Base-by-base conservation (phyloP, 1,284 basidiomycete genomes). In the Thelephora terrestris region DNA sequence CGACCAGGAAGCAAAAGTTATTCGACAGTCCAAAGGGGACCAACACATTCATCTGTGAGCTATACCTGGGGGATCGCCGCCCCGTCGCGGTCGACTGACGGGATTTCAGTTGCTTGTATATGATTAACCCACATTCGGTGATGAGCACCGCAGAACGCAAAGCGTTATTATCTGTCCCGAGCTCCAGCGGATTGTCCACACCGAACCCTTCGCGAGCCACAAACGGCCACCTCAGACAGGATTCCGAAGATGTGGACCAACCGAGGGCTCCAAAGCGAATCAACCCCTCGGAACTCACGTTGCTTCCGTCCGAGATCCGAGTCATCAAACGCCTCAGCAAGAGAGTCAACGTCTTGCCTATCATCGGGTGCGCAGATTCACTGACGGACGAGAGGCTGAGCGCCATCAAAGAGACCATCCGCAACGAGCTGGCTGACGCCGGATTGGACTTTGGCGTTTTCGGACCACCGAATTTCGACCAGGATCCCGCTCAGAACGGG, bases 21-120 rank as follows among this genome's bases (percentile, higher is more conserved):
- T 90, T 46, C 76, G 87, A 55, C 79, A 86, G 60, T 87, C 77
- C 66, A 88, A 84, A 66, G 87, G 84, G 48, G 87, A 91, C 64
- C 80, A 87, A 59, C 85, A 89, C 59, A 79, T 91, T 58, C 84
- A 91, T 66, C 64, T 91, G 85, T 90, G 60, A 64, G 84, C 64
- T 39, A 23, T 27, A n/a, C 20, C 35, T 35, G n/a, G 16, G 25
- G 43, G 20, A 42, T 51, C n/a, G 44, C 14, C 54, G 18, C 21
- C 32, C 18, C 20, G n/a, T 43, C 27, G 12, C 40, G 44, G 16
- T 23, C 38, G 46, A 20, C 46, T 40, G 14, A 27, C 43, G 42
- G 40, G 25, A 42, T 37, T 38, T 14, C 49, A 85, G 85, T 47
- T 86, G 82, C 61, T 83, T 91, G 53, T 90, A 90, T 64, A 74